Conservation (phyloP, 495 filamentous ascomycete genomes). For the Hyaloscypha hepaticicola region DNA sequence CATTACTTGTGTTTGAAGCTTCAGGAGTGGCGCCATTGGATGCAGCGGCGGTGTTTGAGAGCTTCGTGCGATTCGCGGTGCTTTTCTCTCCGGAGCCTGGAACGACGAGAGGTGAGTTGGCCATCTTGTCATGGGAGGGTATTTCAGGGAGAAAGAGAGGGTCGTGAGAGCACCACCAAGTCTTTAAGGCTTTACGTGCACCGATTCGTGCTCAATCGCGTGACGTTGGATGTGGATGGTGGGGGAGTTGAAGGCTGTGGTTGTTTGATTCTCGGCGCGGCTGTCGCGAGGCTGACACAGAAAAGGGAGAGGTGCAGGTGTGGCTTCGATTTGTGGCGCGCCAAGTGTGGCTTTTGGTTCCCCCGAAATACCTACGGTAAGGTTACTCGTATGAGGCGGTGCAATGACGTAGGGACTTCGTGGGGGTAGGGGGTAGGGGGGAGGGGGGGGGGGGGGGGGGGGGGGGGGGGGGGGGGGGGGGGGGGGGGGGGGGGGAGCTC, state of each 20-base stretch:
- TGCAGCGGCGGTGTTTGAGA: constrained; percentile 12
- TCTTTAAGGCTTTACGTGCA: neutral
- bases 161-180: neutral
- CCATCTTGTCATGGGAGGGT: constrained; percentile 20
- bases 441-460: too few species aligned
- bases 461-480: too few species aligned
- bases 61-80: constrained; percentile 12
- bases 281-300: neutral
- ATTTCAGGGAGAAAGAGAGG: neutral
- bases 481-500: too few species aligned
- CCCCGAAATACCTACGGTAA: too few species aligned
- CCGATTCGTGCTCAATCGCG: neutral
- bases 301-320: neutral
- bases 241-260: too few species aligned
- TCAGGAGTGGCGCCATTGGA: constrained; percentile 19
- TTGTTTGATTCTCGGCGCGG: neutral
- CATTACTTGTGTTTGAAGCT: constrained; percentile 10
- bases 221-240: too few species aligned
- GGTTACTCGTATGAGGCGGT: too few species aligned
- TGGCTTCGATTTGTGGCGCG: neutral
- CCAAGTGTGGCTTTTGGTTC: too few species aligned
- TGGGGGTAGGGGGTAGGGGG: too few species aligned
- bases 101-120: constrained; percentile 29
- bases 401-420: too few species aligned
- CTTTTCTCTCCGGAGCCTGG: constrained; percentile 19